Base-by-base conservation (phyloP, 805 yeast species). In the Soucietia sequanensis region DNA sequence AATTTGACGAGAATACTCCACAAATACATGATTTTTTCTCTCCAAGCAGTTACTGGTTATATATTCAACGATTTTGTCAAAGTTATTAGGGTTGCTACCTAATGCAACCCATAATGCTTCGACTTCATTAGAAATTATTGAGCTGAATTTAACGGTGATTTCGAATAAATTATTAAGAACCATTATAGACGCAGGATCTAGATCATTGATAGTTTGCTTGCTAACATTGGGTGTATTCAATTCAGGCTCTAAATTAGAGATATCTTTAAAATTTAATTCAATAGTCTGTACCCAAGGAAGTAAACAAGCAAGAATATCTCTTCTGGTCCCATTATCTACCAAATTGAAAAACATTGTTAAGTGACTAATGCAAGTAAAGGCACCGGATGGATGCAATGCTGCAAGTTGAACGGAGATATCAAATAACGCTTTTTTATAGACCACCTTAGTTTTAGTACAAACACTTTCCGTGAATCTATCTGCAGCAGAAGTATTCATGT, bases 41-140 rank as follows among this genome's bases (percentile, higher is more conserved):
- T 79, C 78, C 35, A 90, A 62, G 24, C 95, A 81, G 23, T 81
- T 77, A 15, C 70, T 71, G 29, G 86, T 67, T 28, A 88, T 66
- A 51, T 80, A 93, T 29, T 81, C 84, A 50, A 87, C 60, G 14
- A 88, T 84, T 2, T 77, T 80, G 29, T 79, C 79, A 14, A 82
- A 81, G 48, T 91, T 89, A n/a, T 65, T 70, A 20, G 76, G 72
- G 19, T 76, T 72, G n/a, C 75, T 72, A 1, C 95, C 96, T n/a
- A 93, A 65, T 0, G 97, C 91, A 4, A 86, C 88, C 99, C 99
- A 93, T 15, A 93, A 60, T 0, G 95, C 95, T 56, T 90, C 97
- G 8, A 93, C 87, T 48, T 89, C 98, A 48, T 83, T 84, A 28
- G 87, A 86, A 46, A 87, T 78, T 10, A 70, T 68, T 30, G 82